Evolutionary conservation across 768 basidiomycete species (phyloP), one percentile per base, ranked within the genome.

Genomic region (Tylopilus subfusipes): DNA sequence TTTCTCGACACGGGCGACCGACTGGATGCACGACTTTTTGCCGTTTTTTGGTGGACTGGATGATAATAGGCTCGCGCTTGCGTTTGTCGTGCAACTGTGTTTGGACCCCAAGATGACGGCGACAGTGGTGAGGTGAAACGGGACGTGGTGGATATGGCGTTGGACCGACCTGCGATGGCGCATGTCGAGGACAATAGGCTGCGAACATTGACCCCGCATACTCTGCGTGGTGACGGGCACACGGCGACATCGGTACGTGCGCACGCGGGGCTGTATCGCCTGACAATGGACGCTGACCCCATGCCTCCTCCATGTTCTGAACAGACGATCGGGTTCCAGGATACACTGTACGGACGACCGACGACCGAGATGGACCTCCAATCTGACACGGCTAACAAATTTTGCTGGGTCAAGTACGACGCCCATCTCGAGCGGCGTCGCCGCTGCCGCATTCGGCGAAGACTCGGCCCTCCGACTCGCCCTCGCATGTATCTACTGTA

Each of bases 11-110:
- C 82, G 43, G 78, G 78, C 34, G 72, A 75, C 50, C 62, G 60
- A 10, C 48, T 64, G 30, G 59, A 79, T 84, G 63, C 89, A 92
- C 64, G 60, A 97, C 14, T 89, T 93, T 72, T 63, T 97, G 13
- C 90, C 93, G 0, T 98, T 98, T 80, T 90, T 93, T 67, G 96
- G 96, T 22, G 96, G 96, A 0, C 88, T 93, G 0, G 96, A 98
- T 68, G 95, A 97, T n/a, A n/a, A n/a, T 66, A 79, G 96, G 3
- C 76, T 93, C 18, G 91, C 93, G 0, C 73, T 98, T 33, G 83
- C 88, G 29, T 84, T 98, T 60, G 87, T 90, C 22, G 80, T 88
- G 16, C 94, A 95, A 69, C 73, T 97, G 27, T 95, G 90, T 68
- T 74, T 79, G 54, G 86, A 86, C 59, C 75, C 80, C 13, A 75